Percentiles rank a stretch among this genome's conserved stretches.
These are phyloP conservation scores for Davidsoniella australis DNA, from an alignment of 2,329 filamentous ascomycete genomes.

Conservation along the genomic window DNA sequence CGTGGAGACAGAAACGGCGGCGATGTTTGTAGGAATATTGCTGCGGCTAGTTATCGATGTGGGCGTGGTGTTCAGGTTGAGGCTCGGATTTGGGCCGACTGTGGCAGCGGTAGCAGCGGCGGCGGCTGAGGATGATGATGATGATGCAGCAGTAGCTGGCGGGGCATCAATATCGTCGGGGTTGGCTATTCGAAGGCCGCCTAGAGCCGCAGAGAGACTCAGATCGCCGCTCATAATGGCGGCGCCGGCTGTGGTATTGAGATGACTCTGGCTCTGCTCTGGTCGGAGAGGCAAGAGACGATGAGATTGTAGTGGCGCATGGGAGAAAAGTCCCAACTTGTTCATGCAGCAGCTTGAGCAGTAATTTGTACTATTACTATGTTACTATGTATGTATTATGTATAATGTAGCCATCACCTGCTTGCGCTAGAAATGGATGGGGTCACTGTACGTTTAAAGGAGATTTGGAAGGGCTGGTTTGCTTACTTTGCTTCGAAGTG, in stretches of 20 bases:
- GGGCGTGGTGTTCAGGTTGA: not conserved
- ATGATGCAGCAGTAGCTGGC: constrained; percentile 11
- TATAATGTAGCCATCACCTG: too few relatives aligned
- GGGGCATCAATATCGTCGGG: constrained; percentile 52
- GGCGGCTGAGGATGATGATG: not conserved
- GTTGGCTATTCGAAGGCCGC: constrained; percentile 91
- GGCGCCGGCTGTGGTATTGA: constrained; percentile 3
- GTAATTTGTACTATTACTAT: too few relatives aligned
- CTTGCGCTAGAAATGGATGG: too few relatives aligned
- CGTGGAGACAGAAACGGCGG: not conserved
- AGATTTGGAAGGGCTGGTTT: too few relatives aligned
- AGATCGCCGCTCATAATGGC: constrained; percentile 70
- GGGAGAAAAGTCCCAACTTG: constrained; percentile 7
- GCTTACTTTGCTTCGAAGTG: too few relatives aligned
- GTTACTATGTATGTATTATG: too few relatives aligned
- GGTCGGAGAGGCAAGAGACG: constrained; percentile 9
- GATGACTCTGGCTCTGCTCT: constrained; percentile 10
- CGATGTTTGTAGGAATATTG: not conserved
- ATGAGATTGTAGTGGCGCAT: constrained; percentile 9
- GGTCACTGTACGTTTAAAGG: too few relatives aligned
- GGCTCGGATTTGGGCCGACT: not conserved
- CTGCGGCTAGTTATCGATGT: not conserved
- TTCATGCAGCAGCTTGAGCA: not conserved
- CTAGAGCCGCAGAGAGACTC: constrained; percentile 80
- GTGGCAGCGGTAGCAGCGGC: not conserved